Percentiles rank a stretch among this genome's conserved stretches.
These are phyloP conservation scores for Chlorella vulgaris DNA, from an alignment of 139 green algal genomes.

Conservation along the genomic window DNA sequence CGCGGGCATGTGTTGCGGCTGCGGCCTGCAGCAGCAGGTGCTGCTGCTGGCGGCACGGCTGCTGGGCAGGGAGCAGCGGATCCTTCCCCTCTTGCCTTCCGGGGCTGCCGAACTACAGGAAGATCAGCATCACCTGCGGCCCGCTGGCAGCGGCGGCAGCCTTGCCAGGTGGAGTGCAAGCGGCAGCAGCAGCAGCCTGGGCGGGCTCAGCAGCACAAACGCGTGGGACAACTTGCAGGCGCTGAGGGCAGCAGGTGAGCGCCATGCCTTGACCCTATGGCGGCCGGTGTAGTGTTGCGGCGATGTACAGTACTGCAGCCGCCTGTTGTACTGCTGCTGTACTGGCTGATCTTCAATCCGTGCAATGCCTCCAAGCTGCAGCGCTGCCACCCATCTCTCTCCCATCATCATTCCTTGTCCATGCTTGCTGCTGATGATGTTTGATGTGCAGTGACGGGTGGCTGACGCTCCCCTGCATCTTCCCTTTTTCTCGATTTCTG, in stretches of 20 bases:
- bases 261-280: not conserved
- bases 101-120: not conserved
- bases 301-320: no score
- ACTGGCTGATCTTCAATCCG: not conserved
- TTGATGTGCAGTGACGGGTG: not conserved
- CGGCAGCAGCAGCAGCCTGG: not conserved
- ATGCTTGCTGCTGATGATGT: not conserved
- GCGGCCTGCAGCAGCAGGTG: conserved; percentile 36
- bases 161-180: not conserved
- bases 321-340: not conserved
- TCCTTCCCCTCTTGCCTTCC: conserved; percentile 13
- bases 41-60: not conserved
- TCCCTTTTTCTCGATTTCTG: not conserved
- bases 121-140: not conserved
- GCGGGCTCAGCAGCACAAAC: not conserved
- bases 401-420: no score
- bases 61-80: conserved; percentile 9
- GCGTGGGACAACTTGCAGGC: conserved; percentile 1
- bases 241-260: conserved; percentile 6
- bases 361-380: no score
- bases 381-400: no score
- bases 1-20: not conserved
- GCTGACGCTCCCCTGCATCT: not conserved
- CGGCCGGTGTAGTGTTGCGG: no score
- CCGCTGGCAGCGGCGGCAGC: not conserved